Base-by-base conservation (phyloP, 306 rosid genomes). In the Neltuma alba region DNA sequence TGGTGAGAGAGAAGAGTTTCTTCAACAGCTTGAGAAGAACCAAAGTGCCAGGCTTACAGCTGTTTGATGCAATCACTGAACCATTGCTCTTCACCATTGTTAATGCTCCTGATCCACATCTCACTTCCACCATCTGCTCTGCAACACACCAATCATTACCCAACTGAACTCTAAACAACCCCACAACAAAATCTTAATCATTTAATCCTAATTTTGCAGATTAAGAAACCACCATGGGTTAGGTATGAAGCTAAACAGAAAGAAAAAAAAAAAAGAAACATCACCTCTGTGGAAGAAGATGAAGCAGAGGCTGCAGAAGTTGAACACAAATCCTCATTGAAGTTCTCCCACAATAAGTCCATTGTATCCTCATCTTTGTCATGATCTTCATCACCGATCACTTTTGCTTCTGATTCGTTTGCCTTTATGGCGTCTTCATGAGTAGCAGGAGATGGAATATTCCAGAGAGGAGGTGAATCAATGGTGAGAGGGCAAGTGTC, bases 341-440 rank as follows among this genome's bases (percentile, higher is more conserved):
- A 84, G 82, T 88, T 81, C 74, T 88, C 91, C 91, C 91, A 88
- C 83, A 88, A 55, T 79, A 83, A 10, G 74, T 88, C 91, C 91
- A 88, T 88, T 75, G 14, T 81, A 9, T 82, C 73, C 9, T 80
- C 82, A 9, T 82, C 88, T 3, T 76, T 82, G 16, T 5, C 58
- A 25, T 12, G 48, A n/a, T 18, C 44, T 76, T 11, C 37, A 14
- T 76, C 68, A 30, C 47, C 38, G 38, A 60, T 67, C 1, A 23
- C 8, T 27, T 58, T 5, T 6, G 20, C 33, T 27, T 58, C n/a
- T 3, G 13, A 9, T 41, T 11, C 45, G 1, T 9, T 11, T 1
- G 45, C 45, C 45, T 44, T 25, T 57, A 16, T 10, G 7, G 63
- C 15, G 16, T 57, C 63, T 57, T 21, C 30, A 54, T 21, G 6